A percentile compares a stretch with the other conserved stretches of the same genome.
phyloP scores from a whole-genome alignment of 2,329 filamentous ascomycete genomes.

The Curvularia lunata region DNA sequence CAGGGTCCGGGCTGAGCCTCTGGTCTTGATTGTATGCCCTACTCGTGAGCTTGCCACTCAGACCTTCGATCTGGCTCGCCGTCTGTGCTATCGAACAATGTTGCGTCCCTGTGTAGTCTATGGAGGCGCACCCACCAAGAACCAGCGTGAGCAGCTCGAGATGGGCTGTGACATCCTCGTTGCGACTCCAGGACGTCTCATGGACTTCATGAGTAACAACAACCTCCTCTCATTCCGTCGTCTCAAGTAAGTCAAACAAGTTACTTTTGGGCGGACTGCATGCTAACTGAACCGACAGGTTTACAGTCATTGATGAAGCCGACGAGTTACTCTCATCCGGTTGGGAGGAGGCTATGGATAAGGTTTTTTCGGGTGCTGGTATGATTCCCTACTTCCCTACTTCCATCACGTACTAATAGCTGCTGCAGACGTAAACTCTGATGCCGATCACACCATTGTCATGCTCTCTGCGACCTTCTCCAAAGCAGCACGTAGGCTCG shows the following conservation, averaged over 20 bases:
- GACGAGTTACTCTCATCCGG: slow-evolving; percentile 86
- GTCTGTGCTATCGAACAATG: slow-evolving; percentile 94
- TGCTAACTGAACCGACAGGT: slow-evolving; percentile 18
- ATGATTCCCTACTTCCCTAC: slow-evolving; percentile 46
- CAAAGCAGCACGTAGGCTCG: slow-evolving; percentile 75
- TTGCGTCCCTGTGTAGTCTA: slow-evolving; percentile 89
- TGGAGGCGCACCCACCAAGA: slow-evolving; percentile 75
- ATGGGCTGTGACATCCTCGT: slow-evolving; percentile 91
- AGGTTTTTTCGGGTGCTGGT: slow-evolving; percentile 83
- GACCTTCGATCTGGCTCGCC: slow-evolving; percentile 92
- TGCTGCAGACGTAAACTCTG: slow-evolving; percentile 73
- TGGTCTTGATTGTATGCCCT: slow-evolving; percentile 84
- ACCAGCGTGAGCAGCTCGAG: slow-evolving; percentile 74
- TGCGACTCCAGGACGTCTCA: slow-evolving; percentile 83
- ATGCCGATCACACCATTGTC: slow-evolving; percentile 70
- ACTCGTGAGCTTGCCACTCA: slow-evolving; percentile 91
- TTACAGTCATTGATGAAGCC: slow-evolving; percentile 75
- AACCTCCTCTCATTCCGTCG: slow-evolving; percentile 73
- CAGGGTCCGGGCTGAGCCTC: slow-evolving; percentile 76
- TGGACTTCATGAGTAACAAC: slow-evolving; percentile 79
- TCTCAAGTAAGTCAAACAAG: slow-evolving; percentile 67
- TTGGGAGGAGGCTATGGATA: slow-evolving; percentile 77
- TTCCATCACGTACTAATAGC: slow-evolving; percentile 14
- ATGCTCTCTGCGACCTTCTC: slow-evolving; percentile 97
- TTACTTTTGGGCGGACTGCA: background rate